Conservation (phyloP, 306 rosid genomes). For the Ceratonia siliqua region DNA sequence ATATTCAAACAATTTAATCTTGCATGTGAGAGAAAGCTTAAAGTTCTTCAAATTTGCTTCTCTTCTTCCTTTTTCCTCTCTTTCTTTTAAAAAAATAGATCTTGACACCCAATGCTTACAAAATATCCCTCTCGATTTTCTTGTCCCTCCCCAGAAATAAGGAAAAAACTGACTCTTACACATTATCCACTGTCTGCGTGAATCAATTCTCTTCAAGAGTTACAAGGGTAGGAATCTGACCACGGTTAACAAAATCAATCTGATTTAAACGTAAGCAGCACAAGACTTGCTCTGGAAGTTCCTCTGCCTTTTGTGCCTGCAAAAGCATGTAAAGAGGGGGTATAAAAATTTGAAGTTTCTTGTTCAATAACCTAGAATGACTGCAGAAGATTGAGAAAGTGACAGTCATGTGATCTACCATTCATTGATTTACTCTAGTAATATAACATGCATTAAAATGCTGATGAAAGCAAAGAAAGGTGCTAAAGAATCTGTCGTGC, state of each 20-base stretch:
- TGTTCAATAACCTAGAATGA: too few species aligned
- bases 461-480: not conserved
- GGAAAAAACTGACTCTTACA: not conserved
- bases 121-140: not conserved
- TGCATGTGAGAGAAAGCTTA: not conserved
- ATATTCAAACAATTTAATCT: not conserved
- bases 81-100: not conserved
- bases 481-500: not conserved
- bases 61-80: not conserved
- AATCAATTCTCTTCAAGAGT: slow-evolving; percentile 40
- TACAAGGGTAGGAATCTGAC: slow-evolving; percentile 79
- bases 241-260: slow-evolving; percentile 77
- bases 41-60: not conserved
- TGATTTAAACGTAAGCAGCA: slow-evolving; percentile 77
- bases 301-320: slow-evolving; percentile 91
- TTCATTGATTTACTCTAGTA: not conserved
- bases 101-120: not conserved
- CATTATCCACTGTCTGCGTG: not conserved
- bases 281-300: slow-evolving; percentile 84
- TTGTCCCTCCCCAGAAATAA: not conserved
- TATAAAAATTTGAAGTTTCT: not conserved
- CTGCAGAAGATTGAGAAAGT: not conserved
- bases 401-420: not conserved
- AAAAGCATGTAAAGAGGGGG: not conserved
- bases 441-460: not conserved